phyloP scores from a whole-genome alignment of 495 filamentous ascomycete species.

The Talaromyces liani region DNA sequence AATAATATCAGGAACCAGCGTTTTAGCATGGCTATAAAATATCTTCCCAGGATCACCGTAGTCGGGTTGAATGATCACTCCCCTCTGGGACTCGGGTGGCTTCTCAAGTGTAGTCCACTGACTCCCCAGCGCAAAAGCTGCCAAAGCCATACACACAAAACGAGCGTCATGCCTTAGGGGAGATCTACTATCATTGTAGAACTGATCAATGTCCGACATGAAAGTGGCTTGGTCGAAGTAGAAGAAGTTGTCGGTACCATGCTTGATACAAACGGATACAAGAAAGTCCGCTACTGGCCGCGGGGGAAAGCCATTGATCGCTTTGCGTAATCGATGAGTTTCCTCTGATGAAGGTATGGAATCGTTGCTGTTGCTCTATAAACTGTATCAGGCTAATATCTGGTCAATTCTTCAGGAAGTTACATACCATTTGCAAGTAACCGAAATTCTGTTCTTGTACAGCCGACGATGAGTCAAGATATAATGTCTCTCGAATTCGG shows the following conservation, averaged over 20 bases:
- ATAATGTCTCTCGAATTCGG: not conserved
- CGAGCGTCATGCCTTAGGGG: not conserved
- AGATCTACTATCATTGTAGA: conserved; percentile 12
- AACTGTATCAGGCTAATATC: not conserved
- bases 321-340: not conserved
- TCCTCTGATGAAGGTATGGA: not conserved
- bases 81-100: not conserved
- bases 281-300: conserved; percentile 17
- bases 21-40: conserved; percentile 13
- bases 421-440: conserved; percentile 5
- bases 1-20: conserved; percentile 18
- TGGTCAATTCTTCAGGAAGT: not conserved
- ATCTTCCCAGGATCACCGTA: conserved; percentile 11
- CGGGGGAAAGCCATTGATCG: conserved; percentile 16
- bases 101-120: conserved; percentile 15
- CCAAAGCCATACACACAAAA: conserved; percentile 6
- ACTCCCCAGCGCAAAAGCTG: conserved; percentile 18
- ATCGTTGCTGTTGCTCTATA: not conserved
- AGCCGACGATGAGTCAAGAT: not conserved
- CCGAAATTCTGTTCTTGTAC: not conserved
- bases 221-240: conserved; percentile 20
- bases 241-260: conserved; percentile 19
- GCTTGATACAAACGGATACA: conserved; percentile 14
- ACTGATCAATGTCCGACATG: conserved; percentile 13
- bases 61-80: not conserved